Base-by-base conservation (phyloP, 192 early-diverging fungal genomes). In the Coemansia guatemalensis region DNA sequence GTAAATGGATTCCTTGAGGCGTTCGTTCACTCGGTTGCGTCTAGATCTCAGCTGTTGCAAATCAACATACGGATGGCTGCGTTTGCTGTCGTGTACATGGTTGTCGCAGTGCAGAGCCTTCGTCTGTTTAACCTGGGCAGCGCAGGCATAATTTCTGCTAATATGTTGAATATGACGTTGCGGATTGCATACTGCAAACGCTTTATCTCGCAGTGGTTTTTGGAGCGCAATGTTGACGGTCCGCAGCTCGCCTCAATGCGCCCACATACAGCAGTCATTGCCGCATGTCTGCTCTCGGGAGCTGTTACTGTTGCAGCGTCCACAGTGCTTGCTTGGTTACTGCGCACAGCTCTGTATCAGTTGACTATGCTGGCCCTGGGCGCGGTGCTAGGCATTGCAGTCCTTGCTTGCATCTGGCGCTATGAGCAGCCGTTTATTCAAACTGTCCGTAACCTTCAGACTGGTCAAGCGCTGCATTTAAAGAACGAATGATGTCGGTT, bases 1-100 rank as follows among this genome's bases (percentile, higher is more conserved):
- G 56, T 95, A 27, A 99, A 99, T 70, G 97, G 97, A 0, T 90
- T 99, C 55, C 88, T 92, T 5, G 97, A 99, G 69, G 92, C 90
- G 1, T 97, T 95, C 73, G 84, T 97, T 20, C 93, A 95, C 64
- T 92, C 89, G 2, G 91, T 94, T 20, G 97, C 89, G 0, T 76
- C 89, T 5, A 74, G 84, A 41, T 62, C 69, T 2, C 85, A 88
- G 52, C 73, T 99, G 9, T 30, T 72, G 5, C 48, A 63, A 20
- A 81, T 91, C 35, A 92, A 87, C 56, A 60, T 77, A 14, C 92
- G 85, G 82, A 91, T 97, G 91, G 83, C 90, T 22, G 79, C 51
- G 3, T 92, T 90, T 68, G 91, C 92, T 24, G 73, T 68, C 0
- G 77, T 81, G 4, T 97, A 95, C 71, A 86, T 88, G 47, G 48